Evolutionary conservation across 192 early-diverging fungal species (phyloP).

Genomic region (Paraglomus brasilianum): DNA sequence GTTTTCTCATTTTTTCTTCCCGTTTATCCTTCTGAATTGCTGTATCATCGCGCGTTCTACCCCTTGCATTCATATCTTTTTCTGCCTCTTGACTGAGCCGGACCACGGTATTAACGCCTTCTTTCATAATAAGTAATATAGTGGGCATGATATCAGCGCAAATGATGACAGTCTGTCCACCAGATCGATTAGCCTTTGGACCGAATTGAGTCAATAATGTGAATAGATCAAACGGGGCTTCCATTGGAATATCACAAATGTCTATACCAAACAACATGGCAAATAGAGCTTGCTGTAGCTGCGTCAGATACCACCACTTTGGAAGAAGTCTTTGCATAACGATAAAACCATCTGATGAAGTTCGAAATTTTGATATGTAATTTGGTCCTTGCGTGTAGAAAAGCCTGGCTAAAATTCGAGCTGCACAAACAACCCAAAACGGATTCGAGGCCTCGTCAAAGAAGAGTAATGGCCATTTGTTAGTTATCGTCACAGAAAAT

Average conservation of each 20-base stretch:
- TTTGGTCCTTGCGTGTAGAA: conserved; percentile 45
- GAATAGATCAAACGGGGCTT: conserved; percentile 48
- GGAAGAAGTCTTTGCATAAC: conserved; percentile 57
- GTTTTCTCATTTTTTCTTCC: neutral
- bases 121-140: conserved; percentile 49
- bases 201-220: conserved; percentile 44
- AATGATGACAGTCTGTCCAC: conserved; percentile 23
- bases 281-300: conserved; percentile 55
- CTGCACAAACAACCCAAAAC: conserved; percentile 53
- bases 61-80: neutral
- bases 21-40: conserved; percentile 10
- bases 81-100: conserved; percentile 23
- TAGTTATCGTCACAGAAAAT: conserved; percentile 56
- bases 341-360: conserved; percentile 52
- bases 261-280: conserved; percentile 56
- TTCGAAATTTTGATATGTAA: conserved; percentile 53
- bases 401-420: conserved; percentile 52
- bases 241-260: conserved; percentile 50
- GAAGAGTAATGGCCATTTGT: conserved; percentile 65
- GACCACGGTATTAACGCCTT: conserved; percentile 39
- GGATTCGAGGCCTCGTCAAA: conserved; percentile 53
- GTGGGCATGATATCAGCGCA: conserved; percentile 52
- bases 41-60: conserved; percentile 17
- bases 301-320: conserved; percentile 55
- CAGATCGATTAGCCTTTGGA: conserved; percentile 32